Evolutionary conservation across 192 early-diverging fungal genomes (phyloP), one percentile per base, ranked within the genome.

Genomic region (Gamsiella multidivaricata): DNA sequence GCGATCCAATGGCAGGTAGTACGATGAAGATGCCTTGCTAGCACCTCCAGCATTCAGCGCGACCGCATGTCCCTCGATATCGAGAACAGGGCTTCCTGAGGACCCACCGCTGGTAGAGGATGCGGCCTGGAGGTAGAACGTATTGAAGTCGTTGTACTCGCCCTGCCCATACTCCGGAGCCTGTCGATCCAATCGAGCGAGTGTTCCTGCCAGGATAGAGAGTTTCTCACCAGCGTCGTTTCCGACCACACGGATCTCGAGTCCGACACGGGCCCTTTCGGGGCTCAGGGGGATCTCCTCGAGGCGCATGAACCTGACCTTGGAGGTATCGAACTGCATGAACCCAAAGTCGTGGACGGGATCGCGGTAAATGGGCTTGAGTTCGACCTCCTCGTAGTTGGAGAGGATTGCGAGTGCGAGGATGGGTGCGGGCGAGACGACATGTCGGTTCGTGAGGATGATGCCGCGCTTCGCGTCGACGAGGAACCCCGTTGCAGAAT

Each of bases 321-420:
- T 81, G 29, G 67, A 61, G 5, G 88, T 89, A 61, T 94, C 90
- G 52, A 92, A 94, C 79, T 87, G 81, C 65, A 93, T 81, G 62
- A 94, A 92, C 5, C 92, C 92, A 90, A 93, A 94, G 81, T 94
- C 93, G 70, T 94, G 93, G 41, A 94, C 85, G 1, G 93, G 93
- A 60, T 94, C 93, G 46, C 92, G 88, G 64, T 93, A 94, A 32
- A 94, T 85, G 3, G 90, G 88, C 20, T 84, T 81, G 28, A 92
- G 80, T 33, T 87, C 88, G 20, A 93, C 89, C 53, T 92, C 91
- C 71, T 94, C 92, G 57, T 91, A 88, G 64, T 94, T 89, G 68
- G 88, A 85, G 66, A 92, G 85, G 5, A 91, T 81, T n/a, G 89
- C 91, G 69, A 91, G 86, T 33, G 87, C 92, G 29, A 90, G 86